These are phyloP conservation scores for Kalmusia sp. DNA, from an alignment of 2,329 filamentous ascomycete genomes.

Conservation along the genomic window DNA sequence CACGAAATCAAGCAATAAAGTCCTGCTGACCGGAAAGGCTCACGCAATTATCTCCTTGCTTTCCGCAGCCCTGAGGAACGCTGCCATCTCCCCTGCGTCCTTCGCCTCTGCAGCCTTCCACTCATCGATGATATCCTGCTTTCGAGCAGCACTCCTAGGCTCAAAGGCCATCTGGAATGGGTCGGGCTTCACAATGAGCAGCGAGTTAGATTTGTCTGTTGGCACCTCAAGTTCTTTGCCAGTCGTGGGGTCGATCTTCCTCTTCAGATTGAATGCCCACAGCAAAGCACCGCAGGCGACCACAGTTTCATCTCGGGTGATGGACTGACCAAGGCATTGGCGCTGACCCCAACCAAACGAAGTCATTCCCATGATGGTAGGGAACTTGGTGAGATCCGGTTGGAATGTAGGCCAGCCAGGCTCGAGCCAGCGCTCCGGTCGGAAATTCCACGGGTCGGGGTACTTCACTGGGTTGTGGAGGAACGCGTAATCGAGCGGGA, in stretches of 20 bases:
- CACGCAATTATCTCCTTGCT: conserved; percentile 14
- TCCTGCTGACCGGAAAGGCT: not conserved
- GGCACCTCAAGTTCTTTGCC: conserved; percentile 53
- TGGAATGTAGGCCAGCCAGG: conserved; percentile 70
- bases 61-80: conserved; percentile 41
- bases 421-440: conserved; percentile 69
- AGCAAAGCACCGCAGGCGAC: conserved; percentile 59
- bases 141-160: conserved; percentile 54
- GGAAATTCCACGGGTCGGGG: conserved; percentile 68
- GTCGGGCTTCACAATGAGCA: conserved; percentile 66
- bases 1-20: no score
- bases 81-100: conserved; percentile 43
- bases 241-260: conserved; percentile 55
- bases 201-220: conserved; percentile 59
- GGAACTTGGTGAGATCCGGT: conserved; percentile 68
- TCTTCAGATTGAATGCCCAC: conserved; percentile 56
- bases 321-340: conserved; percentile 67
- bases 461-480: conserved; percentile 62
- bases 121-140: conserved; percentile 33
- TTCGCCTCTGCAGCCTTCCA: conserved; percentile 47
- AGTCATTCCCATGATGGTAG: conserved; percentile 69
- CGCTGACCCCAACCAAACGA: conserved; percentile 71
- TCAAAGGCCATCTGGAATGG: conserved; percentile 63
- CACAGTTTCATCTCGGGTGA: conserved; percentile 64
- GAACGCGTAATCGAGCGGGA: conserved; percentile 46